phyloP scores from a whole-genome alignment of 2,329 filamentous ascomycete species.

The Alternaria conjuncta region DNA sequence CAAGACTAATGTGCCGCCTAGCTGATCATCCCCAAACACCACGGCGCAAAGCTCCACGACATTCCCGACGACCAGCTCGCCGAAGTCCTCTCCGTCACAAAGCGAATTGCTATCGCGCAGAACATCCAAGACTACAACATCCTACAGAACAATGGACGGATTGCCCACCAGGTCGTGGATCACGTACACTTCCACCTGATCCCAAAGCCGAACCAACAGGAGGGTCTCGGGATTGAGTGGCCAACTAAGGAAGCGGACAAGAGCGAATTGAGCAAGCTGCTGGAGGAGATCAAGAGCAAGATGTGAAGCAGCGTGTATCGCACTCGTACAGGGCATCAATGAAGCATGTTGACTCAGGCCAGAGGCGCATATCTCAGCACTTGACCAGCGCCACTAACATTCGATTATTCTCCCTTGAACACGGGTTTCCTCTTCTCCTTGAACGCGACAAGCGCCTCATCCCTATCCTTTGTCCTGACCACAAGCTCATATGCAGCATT shows the following conservation, averaged over 20 bases:
- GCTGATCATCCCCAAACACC: slow-evolving; percentile 96
- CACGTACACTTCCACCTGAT: slow-evolving; percentile 99
- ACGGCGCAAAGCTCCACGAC: slow-evolving; percentile 89
- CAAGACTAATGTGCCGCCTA: slow-evolving; percentile 45
- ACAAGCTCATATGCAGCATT: slow-evolving; percentile 86
- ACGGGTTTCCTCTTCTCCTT: slow-evolving; percentile 73
- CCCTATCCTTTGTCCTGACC: slow-evolving; percentile 80
- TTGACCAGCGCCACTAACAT: not conserved
- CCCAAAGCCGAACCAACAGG: slow-evolving; percentile 83
- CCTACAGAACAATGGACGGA: slow-evolving; percentile 91
- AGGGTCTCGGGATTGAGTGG: slow-evolving; percentile 84
- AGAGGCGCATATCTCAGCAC: not conserved
- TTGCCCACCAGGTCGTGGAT: slow-evolving; percentile 90
- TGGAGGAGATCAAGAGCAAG: slow-evolving; percentile 86
- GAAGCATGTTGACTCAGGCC: slow-evolving; percentile 12
- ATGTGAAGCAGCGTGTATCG: slow-evolving; percentile 61
- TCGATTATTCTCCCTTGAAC: slow-evolving; percentile 62
- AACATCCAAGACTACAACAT: slow-evolving; percentile 88
- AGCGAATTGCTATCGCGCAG: slow-evolving; percentile 80
- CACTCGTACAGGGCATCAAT: slow-evolving; percentile 14
- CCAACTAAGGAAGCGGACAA: slow-evolving; percentile 77
- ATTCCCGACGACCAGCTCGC: slow-evolving; percentile 87
- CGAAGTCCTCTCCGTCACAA: slow-evolving; percentile 85
- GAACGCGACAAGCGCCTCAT: slow-evolving; percentile 89
- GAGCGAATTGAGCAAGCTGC: slow-evolving; percentile 79